A percentile compares a stretch with the other conserved stretches of the same genome.
Evolutionary conservation across 108 stramenopile genomes (phyloP).

Genomic region (Schizochytrium sp.): DNA sequence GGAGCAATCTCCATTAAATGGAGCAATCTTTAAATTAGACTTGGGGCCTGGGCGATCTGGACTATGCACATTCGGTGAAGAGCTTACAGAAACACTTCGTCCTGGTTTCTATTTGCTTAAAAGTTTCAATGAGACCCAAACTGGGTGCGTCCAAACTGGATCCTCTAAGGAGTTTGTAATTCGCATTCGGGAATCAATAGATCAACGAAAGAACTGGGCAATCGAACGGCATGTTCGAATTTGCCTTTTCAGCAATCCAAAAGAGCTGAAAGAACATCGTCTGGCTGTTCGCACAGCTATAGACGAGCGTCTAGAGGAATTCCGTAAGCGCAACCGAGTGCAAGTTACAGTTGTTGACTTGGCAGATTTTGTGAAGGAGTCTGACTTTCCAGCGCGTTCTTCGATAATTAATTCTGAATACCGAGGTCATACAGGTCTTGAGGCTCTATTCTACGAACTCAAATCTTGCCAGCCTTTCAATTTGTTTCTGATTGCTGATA

Average conservation of each 20-base stretch:
- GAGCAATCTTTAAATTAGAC: neutral
- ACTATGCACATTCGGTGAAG: neutral
- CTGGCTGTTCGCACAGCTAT: neutral
- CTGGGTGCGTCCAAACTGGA: neutral
- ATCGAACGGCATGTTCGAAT: slow-evolving; percentile 54
- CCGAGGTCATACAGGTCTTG: neutral
- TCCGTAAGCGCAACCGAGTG: neutral
- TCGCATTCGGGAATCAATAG: neutral
- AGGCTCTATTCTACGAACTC: slow-evolving; percentile 43
- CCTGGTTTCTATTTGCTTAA: neutral
- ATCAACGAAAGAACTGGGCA: neutral
- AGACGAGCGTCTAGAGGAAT: slow-evolving; percentile 43
- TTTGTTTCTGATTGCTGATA: neutral
- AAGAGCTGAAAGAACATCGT: neutral
- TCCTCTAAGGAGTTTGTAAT: neutral
- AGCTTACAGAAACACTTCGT: neutral
- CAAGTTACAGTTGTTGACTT: neutral
- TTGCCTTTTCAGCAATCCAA: neutral
- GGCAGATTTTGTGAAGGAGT: neutral
- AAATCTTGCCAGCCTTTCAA: slow-evolving; percentile 27
- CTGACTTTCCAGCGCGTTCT: neutral
- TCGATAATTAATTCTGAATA: neutral
- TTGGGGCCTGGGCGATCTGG: neutral
- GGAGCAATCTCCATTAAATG: neutral
- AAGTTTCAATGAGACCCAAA: neutral